A percentile compares a stretch with the other conserved stretches of the same genome.
These are phyloP conservation scores for Adansonia gregorii DNA, from an alignment of 441 rosid species.

Conservation along the genomic window DNA sequence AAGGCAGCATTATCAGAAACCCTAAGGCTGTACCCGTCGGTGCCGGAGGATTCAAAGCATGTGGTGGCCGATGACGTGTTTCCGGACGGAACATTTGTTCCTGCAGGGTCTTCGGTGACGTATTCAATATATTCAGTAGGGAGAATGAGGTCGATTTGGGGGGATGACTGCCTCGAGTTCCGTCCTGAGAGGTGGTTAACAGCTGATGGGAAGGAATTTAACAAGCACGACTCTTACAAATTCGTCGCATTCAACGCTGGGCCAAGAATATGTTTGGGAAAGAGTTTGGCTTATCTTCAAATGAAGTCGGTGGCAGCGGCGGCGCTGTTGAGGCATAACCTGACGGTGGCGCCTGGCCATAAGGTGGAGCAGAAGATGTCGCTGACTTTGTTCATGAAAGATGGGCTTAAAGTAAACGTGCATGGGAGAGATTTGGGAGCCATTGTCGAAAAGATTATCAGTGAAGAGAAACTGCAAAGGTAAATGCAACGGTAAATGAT, in stretches of 20 bases:
- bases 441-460: conserved; percentile 37
- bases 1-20: conserved; percentile 93
- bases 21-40: conserved; percentile 85
- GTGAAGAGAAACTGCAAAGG: conserved; percentile 25
- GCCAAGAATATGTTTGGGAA: conserved; percentile 87
- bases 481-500: conserved; percentile 22
- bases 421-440: conserved; percentile 58
- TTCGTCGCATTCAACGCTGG: conserved; percentile 97
- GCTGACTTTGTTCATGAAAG: conserved; percentile 84
- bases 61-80: conserved; percentile 78
- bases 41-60: conserved; percentile 90
- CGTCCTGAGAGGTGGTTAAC: conserved; percentile 92
- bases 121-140: conserved; percentile 93
- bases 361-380: conserved; percentile 98
- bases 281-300: conserved; percentile 82
- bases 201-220: conserved; percentile 52
- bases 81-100: conserved; percentile 93
- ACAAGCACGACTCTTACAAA: conserved; percentile 67
- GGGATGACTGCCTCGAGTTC: conserved; percentile 84
- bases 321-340: conserved; percentile 68
- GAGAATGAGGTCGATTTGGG: conserved; percentile 87
- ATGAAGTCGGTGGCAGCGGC: conserved; percentile 95
- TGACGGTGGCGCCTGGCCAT: conserved; percentile 70
- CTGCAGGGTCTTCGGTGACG: conserved; percentile 94
- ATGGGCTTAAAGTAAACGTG: conserved; percentile 74